Base-by-base conservation (phyloP, 768 basidiomycete genomes). In the Serendipita sp. region DNA sequence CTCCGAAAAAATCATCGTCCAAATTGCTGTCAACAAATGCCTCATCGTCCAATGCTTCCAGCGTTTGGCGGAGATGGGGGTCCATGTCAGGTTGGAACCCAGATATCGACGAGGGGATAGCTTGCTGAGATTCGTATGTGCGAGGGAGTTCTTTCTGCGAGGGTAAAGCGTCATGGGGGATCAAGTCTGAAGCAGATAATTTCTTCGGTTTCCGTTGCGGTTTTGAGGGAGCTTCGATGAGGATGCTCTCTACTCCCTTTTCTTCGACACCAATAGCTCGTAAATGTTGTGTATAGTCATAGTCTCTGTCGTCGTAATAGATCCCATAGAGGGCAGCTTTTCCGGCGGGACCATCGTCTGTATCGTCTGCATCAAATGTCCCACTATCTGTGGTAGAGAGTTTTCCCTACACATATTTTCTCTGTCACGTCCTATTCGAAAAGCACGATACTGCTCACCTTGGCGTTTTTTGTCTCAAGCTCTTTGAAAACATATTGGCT, bases 281-380 rank as follows among this genome's bases (percentile, higher is more conserved):
- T 45, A 99, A 81, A 74, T 99, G 96, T 72, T 94, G 87, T 89
- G 97, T 92, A 76, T 99, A 99, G 73, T 99, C 90, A 76, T 99
- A 99, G 64, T 92, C 81, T 3, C 90, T 86, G 70, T 99, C 94
- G 74, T 98, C 93, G 74, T 82, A 98, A 74, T 90, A 90, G 70
- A 99, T 75, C 2, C 93, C 96, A 72, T 97, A 94, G 7, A 82
- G 71, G 3, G 87, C 76, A 0, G 96, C 96, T 75, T 98, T 90
- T 63, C 95, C 96, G 58, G 24, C 17, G 3, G 14, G 56, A 33
- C 26, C 20, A 26, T 30, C 16, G 64, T 7, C 64, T 41, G 11
- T 33, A 24, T 22, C 17, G 20, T 58, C 22, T 58, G 24, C 17
- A 34, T 26, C 53, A 3, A 24, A n/a, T 3, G 4, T 24, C 14